Evolutionary conservation across 2,329 filamentous ascomycete species (phyloP), one percentile per base, ranked within the genome.

Genomic region (Chaetomiaceae sp.): DNA sequence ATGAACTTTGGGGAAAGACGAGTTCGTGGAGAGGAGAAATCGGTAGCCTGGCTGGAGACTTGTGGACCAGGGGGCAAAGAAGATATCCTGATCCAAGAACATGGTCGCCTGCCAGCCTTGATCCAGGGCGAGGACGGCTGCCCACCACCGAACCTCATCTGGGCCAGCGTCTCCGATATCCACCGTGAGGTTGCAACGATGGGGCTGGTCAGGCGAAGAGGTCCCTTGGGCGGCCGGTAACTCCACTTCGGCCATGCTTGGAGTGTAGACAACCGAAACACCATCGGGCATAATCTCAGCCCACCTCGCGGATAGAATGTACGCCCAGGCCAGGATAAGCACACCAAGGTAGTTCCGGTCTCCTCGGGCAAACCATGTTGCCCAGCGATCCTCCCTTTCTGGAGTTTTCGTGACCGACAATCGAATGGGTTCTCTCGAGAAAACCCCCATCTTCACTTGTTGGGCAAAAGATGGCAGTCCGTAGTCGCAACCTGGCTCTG

Each of bases 61-160:
- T 20, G 57, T 20, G 14, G 58, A 59, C 58, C 55, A 59, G 43
- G 57, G 57, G 3, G 57, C 42, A 14, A 51, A n/a, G 35, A 57
- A 54, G 4, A 50, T 23, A 7, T 48, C 19, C 17, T 35, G 13
- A 9, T 16, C 45, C 7, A 34, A 8, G 14, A 16, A 17, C 37
- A 48, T 50, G 30, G 44, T 58, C 6, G 58, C 54, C 23, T 44
- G 37, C 55, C 53, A 60, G 30, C 56, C 51, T n/a, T 51, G 40
- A 14, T n/a, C 53, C 21, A 45, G 49, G 9, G 49, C 53, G 14
- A 55, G 45, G 4, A 55, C 19, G 20, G 49, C 53, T 6, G 49
- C 53, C 53, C 53, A 55, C 45, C 37, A 55, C 20, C 49, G 50
- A 30, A 41, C 38, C 41, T 55, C 49, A 1, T 46, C 53, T 16